These are phyloP conservation scores for Gyromitra esculenta DNA, from an alignment of 2,329 filamentous ascomycete species.

Conservation along the genomic window DNA sequence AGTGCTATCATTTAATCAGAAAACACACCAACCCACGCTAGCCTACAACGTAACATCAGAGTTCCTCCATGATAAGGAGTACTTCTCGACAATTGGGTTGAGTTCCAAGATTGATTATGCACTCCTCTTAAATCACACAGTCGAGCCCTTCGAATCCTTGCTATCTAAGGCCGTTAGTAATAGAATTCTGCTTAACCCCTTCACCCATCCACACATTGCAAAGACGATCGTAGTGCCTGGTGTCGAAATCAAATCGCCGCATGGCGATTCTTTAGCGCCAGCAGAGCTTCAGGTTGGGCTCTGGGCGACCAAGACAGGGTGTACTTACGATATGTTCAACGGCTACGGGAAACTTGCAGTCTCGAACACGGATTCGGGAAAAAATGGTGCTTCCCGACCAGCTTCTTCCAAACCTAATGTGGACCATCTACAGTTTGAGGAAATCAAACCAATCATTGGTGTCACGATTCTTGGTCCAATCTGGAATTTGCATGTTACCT, in stretches of 20 bases:
- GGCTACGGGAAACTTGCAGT: neutral
- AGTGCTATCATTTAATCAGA: neutral
- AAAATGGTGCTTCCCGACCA: no score
- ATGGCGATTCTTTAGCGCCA: neutral
- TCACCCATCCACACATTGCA: neutral
- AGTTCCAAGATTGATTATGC: neutral
- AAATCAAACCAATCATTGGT: neutral
- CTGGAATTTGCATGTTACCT: neutral
- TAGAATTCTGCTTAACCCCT: neutral
- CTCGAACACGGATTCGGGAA: neutral
- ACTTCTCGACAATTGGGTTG: neutral
- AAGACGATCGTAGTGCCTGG: neutral
- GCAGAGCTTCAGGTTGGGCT: neutral
- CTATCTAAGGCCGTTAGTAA: neutral
- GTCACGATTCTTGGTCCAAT: neutral
- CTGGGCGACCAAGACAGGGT: neutral
- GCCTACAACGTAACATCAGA: neutral
- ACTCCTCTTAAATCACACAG: neutral
- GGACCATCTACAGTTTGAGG: neutral
- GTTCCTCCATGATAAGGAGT: neutral
- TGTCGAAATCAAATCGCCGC: neutral
- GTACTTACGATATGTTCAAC: neutral
- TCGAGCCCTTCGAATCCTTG: neutral
- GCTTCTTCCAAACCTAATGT: neutral
- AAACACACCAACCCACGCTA: neutral